Percentiles rank a stretch among this genome's conserved stretches.
These are phyloP conservation scores for Clitopilus passeckerianus DNA, from an alignment of 768 basidiomycete genomes.

Conservation along the genomic window DNA sequence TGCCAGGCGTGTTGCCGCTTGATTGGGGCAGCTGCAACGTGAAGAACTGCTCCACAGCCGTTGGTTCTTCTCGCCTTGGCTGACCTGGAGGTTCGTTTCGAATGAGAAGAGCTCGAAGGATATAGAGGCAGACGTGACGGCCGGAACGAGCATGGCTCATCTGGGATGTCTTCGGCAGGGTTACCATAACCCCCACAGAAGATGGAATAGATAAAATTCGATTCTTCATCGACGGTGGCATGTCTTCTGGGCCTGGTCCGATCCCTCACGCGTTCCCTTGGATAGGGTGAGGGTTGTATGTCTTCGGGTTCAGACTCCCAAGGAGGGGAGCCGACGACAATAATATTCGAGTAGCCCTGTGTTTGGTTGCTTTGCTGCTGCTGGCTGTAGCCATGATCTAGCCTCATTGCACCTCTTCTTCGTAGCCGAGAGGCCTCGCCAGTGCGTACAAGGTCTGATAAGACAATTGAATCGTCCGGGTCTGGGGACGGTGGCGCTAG, in stretches of 20 bases:
- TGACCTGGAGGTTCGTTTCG: not conserved
- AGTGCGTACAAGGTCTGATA: constrained; percentile 69
- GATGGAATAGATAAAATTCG: constrained; percentile 25
- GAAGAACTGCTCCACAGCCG: constrained; percentile 63
- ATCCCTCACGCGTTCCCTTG: constrained; percentile 2
- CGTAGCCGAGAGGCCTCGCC: constrained; percentile 71
- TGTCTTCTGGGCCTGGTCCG: constrained; percentile 8
- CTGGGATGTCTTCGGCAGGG: constrained; percentile 3
- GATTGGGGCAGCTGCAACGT: constrained; percentile 50
- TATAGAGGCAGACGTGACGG: constrained; percentile 14
- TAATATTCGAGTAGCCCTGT: constrained; percentile 2
- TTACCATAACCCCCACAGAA: constrained; percentile 36
- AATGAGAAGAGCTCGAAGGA: not conserved
- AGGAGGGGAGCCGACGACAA: constrained; percentile 16
- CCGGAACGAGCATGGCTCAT: constrained; percentile 5
- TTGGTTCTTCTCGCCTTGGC: constrained; percentile 22
- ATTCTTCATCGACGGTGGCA: constrained; percentile 14
- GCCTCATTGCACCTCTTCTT: constrained; percentile 67
- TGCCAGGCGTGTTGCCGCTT: constrained; percentile 51
- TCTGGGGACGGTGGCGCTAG: constrained; percentile 23
- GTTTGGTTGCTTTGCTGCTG: constrained; percentile 2
- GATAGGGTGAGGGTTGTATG: not conserved
- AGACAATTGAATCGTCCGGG: constrained; percentile 63
- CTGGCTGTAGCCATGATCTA: constrained; percentile 32
- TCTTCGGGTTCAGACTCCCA: constrained; percentile 21